These are phyloP conservation scores for Xylariaceae sp. DNA, from an alignment of 2,329 filamentous ascomycete genomes.

Conservation along the genomic window DNA sequence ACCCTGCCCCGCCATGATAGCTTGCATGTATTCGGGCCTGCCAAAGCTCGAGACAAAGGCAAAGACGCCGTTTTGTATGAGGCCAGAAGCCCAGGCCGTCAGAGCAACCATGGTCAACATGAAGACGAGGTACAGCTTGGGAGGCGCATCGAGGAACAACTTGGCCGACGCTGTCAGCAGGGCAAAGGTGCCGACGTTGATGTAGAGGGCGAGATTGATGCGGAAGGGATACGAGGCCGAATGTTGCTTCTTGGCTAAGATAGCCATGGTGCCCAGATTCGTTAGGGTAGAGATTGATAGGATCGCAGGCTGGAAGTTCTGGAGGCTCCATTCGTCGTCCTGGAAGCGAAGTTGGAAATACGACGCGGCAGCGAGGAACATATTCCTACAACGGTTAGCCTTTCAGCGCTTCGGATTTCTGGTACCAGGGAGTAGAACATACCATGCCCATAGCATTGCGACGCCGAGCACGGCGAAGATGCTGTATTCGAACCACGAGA, in stretches of 20 bases:
- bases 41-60: conserved; percentile 86
- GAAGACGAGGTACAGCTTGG: conserved; percentile 72
- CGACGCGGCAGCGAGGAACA: conserved; percentile 92
- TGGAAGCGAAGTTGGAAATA: conserved; percentile 86
- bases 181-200: conserved; percentile 74
- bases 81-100: conserved; percentile 74
- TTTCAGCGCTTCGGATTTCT: conserved; percentile 3
- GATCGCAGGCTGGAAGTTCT: conserved; percentile 87
- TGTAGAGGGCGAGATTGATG: conserved; percentile 70
- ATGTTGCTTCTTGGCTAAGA: conserved; percentile 76
- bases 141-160: conserved; percentile 57
- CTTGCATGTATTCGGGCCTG: conserved; percentile 85
- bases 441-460: conserved; percentile 98
- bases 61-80: conserved; percentile 92
- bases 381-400: conserved; percentile 63
- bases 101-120: conserved; percentile 75
- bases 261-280: conserved; percentile 70
- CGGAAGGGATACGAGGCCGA: conserved; percentile 83
- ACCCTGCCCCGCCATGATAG: conserved; percentile 91
- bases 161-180: conserved; percentile 78
- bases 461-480: conserved; percentile 84
- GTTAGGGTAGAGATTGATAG: conserved; percentile 80
- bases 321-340: conserved; percentile 63
- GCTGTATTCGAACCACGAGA: conserved; percentile 82
- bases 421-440: conserved; percentile 31